Conservation (phyloP, 306 rosid species). For the Hylodesmum podocarpum region DNA sequence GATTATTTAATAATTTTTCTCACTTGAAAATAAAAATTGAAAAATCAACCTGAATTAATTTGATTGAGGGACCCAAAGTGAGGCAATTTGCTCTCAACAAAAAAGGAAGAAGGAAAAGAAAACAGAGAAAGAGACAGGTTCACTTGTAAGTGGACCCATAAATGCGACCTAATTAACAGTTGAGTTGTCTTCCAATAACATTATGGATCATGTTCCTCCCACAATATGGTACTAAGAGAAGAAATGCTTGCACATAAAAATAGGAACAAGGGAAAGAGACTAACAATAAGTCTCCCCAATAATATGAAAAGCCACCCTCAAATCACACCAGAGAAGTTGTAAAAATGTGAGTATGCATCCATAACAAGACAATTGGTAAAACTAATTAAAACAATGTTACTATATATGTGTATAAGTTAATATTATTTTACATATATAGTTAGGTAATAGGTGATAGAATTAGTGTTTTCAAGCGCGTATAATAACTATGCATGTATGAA, state of each 20-base stretch:
- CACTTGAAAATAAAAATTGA: too few species aligned
- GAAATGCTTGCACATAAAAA: neutral
- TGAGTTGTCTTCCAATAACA: neutral
- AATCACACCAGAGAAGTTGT: neutral
- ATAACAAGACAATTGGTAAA: neutral
- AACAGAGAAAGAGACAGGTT: neutral
- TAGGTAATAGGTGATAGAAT: neutral
- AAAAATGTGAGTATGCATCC: neutral
- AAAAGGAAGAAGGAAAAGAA: slow-evolving; percentile 11
- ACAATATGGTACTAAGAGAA: neutral
- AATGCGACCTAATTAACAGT: neutral
- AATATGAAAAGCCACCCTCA: neutral
- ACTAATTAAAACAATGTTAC: neutral
- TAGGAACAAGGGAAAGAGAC: neutral
- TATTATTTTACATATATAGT: too few species aligned
- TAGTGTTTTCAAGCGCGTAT: too few species aligned
- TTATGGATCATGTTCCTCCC: slow-evolving; percentile 4
- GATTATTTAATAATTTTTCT: too few species aligned
- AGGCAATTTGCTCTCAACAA: slow-evolving; percentile 23
- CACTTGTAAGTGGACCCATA: neutral
- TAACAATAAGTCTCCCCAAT: neutral
- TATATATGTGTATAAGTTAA: neutral
- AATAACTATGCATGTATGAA: too few species aligned
- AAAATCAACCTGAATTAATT: slow-evolving; percentile 36
- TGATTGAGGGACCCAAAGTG: slow-evolving; percentile 17